These are phyloP conservation scores for Caryopteris hybrid DNA, from an alignment of 305 asterid genomes.

Conservation along the genomic window DNA sequence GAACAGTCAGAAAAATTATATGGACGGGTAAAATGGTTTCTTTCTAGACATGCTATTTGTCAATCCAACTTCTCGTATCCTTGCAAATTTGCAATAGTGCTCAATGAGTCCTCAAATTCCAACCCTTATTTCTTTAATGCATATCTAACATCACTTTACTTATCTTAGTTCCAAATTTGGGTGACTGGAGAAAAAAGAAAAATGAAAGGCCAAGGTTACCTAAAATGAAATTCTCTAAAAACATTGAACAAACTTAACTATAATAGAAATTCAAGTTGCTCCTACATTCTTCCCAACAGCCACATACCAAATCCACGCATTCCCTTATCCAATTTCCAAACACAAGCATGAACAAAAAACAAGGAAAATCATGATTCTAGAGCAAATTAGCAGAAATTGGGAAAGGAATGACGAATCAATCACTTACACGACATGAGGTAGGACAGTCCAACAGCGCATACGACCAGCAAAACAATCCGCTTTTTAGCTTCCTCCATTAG, in stretches of 20 bases:
- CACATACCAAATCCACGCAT: not conserved
- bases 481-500: conserved; percentile 61
- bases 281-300: not conserved
- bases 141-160: not conserved
- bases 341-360: not conserved
- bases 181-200: not conserved
- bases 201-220: not conserved
- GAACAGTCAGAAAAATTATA: not conserved
- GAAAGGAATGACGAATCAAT: conserved; percentile 12
- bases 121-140: not conserved
- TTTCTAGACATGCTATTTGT: not conserved
- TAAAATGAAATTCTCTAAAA: not conserved
- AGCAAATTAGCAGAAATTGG: not conserved
- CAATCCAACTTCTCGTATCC: not conserved
- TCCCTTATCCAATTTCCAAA: conserved; percentile 4
- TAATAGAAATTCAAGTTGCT: not conserved
- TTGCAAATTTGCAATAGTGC: conserved; percentile 8
- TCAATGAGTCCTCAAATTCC: conserved; percentile 11
- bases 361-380: conserved; percentile 10
- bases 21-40: conserved; percentile 2
- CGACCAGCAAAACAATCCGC: conserved; percentile 43
- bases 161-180: not conserved
- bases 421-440: conserved; percentile 63
- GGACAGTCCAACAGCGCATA: conserved; percentile 54
- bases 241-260: not conserved